Percentiles rank a stretch among this genome's conserved stretches.
phyloP scores from a whole-genome alignment of 305 asterid species.

The Fraxinus sp. region DNA sequence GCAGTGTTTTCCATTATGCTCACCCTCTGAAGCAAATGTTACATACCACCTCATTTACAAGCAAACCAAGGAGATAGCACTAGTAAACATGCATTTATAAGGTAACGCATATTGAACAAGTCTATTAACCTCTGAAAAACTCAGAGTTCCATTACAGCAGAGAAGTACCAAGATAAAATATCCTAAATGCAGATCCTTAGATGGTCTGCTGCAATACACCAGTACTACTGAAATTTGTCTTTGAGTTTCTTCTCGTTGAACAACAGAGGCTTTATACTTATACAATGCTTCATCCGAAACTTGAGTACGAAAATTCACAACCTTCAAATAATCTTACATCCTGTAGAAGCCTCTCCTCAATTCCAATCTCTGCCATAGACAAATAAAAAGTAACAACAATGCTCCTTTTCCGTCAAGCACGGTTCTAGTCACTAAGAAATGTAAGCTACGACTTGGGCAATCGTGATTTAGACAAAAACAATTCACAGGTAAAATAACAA shows the following conservation, averaged over 20 bases:
- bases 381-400: conserved; percentile 34
- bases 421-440: conserved; percentile 27
- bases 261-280: conserved; percentile 30
- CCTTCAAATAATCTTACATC: conserved; percentile 40
- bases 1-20: conserved; percentile 32
- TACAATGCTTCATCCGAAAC: conserved; percentile 34
- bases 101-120: conserved; percentile 33
- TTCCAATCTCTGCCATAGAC: conserved; percentile 45
- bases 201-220: conserved; percentile 28
- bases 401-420: conserved; percentile 30
- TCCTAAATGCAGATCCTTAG: conserved; percentile 28
- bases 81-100: conserved; percentile 31
- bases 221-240: conserved; percentile 18
- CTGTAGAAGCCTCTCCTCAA: conserved; percentile 44
- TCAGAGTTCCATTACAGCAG: conserved; percentile 39
- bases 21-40: conserved; percentile 29
- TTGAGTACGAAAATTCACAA: conserved; percentile 31
- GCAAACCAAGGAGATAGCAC: conserved; percentile 27
- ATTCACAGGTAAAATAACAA: conserved; percentile 20
- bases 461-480: conserved; percentile 16
- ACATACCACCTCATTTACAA: conserved; percentile 29
- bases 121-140: conserved; percentile 32
- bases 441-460: conserved; percentile 22
- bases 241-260: conserved; percentile 21
- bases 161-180: conserved; percentile 36